Conservation (phyloP, 116 monocot genomes). For the Cymodocea nodosa region DNA sequence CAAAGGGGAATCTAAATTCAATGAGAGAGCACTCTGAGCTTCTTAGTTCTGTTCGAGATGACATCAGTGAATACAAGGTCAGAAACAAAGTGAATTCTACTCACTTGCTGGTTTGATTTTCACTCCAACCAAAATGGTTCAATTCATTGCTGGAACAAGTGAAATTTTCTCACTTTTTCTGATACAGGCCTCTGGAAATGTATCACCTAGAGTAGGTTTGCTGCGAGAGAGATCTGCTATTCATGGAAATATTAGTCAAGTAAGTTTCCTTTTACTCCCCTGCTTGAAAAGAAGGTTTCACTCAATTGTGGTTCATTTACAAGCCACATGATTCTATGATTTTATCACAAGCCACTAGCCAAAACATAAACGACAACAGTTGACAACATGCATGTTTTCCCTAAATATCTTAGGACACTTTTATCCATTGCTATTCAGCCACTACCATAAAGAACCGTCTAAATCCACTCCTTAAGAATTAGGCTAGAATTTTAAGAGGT, state of each 20-base stretch:
- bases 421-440: no score
- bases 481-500: no score
- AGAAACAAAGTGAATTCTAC: not conserved
- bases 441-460: no score
- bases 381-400: no score
- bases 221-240: conserved; percentile 88
- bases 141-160: no score
- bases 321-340: no score
- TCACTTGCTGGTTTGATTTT: not conserved
- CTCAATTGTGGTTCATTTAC: no score
- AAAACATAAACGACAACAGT: no score
- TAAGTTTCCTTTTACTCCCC: conserved; percentile 15
- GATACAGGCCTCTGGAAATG: conserved; percentile 66
- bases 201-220: conserved; percentile 59
- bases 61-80: conserved; percentile 93
- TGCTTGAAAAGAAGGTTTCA: no score
- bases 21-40: conserved; percentile 95
- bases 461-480: no score
- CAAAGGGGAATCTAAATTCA: conserved; percentile 76
- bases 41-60: conserved; percentile 84
- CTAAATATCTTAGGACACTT: no score
- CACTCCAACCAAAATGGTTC: not conserved
- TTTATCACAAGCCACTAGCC: no score
- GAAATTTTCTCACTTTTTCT: conserved; percentile 4
- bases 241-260: conserved; percentile 87